Evolutionary conservation across 306 rosid species (phyloP), one percentile per base, ranked within the genome.

Genomic region (Calophaca sinica): DNA sequence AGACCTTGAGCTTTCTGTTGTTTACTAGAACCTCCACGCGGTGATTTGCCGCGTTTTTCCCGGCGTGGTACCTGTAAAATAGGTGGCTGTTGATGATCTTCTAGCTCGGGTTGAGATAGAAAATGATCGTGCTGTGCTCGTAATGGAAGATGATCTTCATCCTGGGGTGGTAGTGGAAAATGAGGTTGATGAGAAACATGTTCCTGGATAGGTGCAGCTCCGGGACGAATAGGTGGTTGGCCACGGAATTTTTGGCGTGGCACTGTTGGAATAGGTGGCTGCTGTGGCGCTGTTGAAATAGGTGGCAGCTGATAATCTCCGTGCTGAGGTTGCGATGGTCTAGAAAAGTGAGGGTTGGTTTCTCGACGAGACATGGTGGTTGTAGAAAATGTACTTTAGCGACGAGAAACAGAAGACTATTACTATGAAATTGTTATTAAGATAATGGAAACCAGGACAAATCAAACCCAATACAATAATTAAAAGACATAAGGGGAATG

Each of bases 291-390:
- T 33, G 32, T 3, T 42, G 46, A 9, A 42, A 42, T 7, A 7
- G 9, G 9, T 42, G 46, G 79, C 6, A 51, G 75, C 35, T 15
- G 35, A 20, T 66, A 58, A 53, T 74, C 84, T 35, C 31, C 73
- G n/a, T 9, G 59, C 11, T 53, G 79, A n/a, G 79, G 79, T 2
- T 7, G 78, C 26, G 44, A 26, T 6, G 93, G 86, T 51, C 85
- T 72, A 12, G 61, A 50, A 42, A 91, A 91, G 79, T 94, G 90
- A 65, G 93, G 97, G 79, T 94, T 94, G 80, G 87, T 77, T 71
- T 94, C 98, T 31, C 45, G 42, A 58, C 28, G 82, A 69, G 51
- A 9, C 98, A 93, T 92, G 80, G 78, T 67, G 38, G 9, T 31
- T 12, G 26, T 42, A 51, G 51, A 59, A 31, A 70, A 59, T 5